Base-by-base conservation (phyloP, 495 filamentous ascomycete species). In the Usnea hakonensis region DNA sequence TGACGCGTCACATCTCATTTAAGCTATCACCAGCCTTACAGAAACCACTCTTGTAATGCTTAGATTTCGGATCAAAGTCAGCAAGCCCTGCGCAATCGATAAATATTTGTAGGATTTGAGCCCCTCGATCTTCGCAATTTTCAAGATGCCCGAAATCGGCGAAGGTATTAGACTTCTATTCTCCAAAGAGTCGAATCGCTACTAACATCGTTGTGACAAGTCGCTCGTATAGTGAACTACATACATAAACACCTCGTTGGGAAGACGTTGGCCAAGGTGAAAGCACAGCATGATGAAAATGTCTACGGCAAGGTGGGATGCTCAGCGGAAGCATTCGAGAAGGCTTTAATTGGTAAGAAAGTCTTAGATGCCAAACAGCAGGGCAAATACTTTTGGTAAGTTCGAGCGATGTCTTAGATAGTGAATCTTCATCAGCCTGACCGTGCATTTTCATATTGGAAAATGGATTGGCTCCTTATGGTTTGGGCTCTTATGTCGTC, bases 301-400 rank as follows among this genome's bases (percentile, higher is more conserved):
- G 81, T 98, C 5, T 97, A 87, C 72, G 91, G 91, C 63, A 96
- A 96, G 75, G 90, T 83, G 13, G 90, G 90, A 32, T 94, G 89
- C 2, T 88, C 80, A 35, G 88, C 85, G 0, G 69, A 81, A 0
- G 85, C 85, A 41, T 89, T 98, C 68, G 77, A 87, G 58, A 79
- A 81, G 41, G 85, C 87, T 5, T 75, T 97, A 70, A 80, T 80
- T 11, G 91, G 90, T 4, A 93, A 90, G 73, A 91, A 85, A 64
- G 77, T 96, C 6, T 65, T 86, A 10, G 85, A 84, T 60, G 87
- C 89, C 4, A 85, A 85, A 0, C 89, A 87, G 62, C 93, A 96
- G 71, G 93, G 93, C 23, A 98, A 97, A 81, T 97, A 97, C 69
- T 96, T 97, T 71, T 98, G 94, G 88, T 83, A 64, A 32, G 73